Percentiles rank a stretch among this genome's conserved stretches.
These are phyloP conservation scores for Fremontodendron californicum DNA, from an alignment of 345 rosid genomes.

Conservation along the genomic window DNA sequence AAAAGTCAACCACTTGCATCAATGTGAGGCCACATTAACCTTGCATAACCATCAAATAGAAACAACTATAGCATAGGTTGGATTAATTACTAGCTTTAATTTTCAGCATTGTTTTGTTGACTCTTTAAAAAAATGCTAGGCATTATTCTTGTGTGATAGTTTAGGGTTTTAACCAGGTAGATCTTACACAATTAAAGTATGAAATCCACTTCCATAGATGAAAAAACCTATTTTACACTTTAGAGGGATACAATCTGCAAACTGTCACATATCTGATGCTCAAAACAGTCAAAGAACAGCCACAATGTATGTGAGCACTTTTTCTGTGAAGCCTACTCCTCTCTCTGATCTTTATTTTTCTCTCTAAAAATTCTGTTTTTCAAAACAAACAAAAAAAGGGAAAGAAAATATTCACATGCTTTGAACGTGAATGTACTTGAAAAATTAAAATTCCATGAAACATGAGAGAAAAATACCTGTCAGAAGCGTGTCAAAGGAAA, in stretches of 20 bases:
- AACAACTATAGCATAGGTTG: background rate
- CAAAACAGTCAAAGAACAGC: background rate
- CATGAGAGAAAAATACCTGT: background rate
- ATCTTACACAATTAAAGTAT: background rate
- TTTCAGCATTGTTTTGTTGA: background rate
- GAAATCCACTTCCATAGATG: background rate
- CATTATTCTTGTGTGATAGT: background rate
- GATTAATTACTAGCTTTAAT: slow-evolving; percentile 1
- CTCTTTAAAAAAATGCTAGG: background rate
- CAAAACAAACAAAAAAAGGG: background rate
- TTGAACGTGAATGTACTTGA: background rate
- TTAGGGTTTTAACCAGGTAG: background rate
- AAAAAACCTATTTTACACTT: background rate
- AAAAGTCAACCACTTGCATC: background rate
- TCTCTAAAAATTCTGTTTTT: background rate
- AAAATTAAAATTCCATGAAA: background rate
- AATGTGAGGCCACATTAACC: background rate
- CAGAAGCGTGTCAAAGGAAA: background rate
- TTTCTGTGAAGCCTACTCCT: background rate
- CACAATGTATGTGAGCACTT: background rate
- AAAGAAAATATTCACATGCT: background rate
- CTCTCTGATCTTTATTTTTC: background rate
- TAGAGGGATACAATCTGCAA: background rate
- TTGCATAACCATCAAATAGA: background rate
- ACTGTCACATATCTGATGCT: background rate